Evolutionary conservation across 2,329 filamentous ascomycete species (phyloP).

Genomic region (Epichloe aotearoae): DNA sequence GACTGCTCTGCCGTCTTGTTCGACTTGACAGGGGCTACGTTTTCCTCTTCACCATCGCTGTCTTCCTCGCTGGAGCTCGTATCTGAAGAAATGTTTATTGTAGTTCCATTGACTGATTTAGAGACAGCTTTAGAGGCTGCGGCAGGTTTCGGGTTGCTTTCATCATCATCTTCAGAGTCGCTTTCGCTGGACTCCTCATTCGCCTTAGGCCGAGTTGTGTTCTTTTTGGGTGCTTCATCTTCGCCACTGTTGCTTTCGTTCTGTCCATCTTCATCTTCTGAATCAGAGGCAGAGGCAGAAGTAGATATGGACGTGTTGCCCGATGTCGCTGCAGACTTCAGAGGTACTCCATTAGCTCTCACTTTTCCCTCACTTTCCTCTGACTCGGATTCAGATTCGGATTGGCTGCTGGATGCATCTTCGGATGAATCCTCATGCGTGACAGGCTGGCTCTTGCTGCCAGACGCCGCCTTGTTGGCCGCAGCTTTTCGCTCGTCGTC

Average conservation of each 20-base stretch:
- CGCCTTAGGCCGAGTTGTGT: background rate
- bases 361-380: conserved; percentile 10
- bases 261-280: conserved; percentile 4
- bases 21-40: background rate
- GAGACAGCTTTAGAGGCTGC: conserved; percentile 8
- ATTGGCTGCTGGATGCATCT: conserved; percentile 18
- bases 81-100: conserved; percentile 6
- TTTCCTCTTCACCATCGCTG: conserved; percentile 11
- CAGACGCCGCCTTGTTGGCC: conserved; percentile 10
- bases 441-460: conserved; percentile 4
- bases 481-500: conserved; percentile 24
- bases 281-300: conserved; percentile 14
- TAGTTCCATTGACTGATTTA: conserved; percentile 9
- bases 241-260: conserved; percentile 5
- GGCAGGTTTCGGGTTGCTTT: conserved; percentile 6
- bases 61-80: conserved; percentile 13
- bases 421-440: conserved; percentile 10
- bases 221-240: conserved; percentile 10
- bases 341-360: conserved; percentile 2
- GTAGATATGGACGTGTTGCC: conserved; percentile 9
- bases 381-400: conserved; percentile 9
- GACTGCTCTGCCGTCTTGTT: background rate
- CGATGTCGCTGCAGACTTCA: conserved; percentile 1
- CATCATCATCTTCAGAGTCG: conserved; percentile 6
- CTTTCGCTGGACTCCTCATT: conserved; percentile 11